These are phyloP conservation scores for Leucocoprinus birnbaumii DNA, from an alignment of 768 basidiomycete genomes.

Conservation along the genomic window DNA sequence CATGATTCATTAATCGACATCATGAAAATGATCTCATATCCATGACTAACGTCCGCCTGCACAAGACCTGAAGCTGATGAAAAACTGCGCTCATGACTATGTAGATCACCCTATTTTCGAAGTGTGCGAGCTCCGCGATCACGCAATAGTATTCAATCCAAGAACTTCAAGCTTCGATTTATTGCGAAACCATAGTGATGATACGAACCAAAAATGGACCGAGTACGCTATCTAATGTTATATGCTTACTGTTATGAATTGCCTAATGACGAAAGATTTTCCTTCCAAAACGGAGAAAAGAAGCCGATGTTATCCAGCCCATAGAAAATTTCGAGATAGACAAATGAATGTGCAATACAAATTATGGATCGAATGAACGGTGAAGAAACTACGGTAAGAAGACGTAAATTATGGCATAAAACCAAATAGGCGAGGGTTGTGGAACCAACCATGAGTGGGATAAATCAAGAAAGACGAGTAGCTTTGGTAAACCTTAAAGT, in stretches of 20 bases:
- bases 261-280: background rate
- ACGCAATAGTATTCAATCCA: no score
- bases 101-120: no score
- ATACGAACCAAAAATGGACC: background rate
- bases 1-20: no score
- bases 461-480: slow-evolving; percentile 6
- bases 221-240: background rate
- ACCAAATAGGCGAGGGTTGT: slow-evolving; percentile 1
- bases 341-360: background rate
- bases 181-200: background rate
- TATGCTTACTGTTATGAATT: background rate
- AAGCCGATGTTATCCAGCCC: background rate
- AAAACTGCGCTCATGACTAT: no score
- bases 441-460: background rate
- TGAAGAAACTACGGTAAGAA: background rate
- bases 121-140: no score
- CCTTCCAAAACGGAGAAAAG: background rate
- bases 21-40: no score
- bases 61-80: no score
- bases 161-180: background rate
- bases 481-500: background rate
- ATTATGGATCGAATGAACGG: background rate
- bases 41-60: no score
- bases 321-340: background rate
- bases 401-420: background rate